Evolutionary conservation across 495 filamentous ascomycete species (phyloP).

Genomic region (Staphylotrichum longicolle): DNA sequence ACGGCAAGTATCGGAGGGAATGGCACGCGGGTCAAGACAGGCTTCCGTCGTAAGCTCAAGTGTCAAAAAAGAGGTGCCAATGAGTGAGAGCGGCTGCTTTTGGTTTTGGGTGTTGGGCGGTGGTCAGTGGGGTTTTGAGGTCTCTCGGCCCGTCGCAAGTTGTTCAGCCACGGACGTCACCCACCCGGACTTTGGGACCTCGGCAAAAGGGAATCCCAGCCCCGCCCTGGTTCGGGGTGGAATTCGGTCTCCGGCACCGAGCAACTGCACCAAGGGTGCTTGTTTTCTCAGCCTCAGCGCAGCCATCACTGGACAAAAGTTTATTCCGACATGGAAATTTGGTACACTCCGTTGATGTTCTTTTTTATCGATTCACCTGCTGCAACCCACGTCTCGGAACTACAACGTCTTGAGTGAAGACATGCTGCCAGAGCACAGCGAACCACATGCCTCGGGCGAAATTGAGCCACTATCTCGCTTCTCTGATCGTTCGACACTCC

Average conservation of each 20-base stretch:
- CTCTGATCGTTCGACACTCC: neutral
- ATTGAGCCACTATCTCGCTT: too few relatives aligned
- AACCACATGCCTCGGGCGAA: too few relatives aligned
- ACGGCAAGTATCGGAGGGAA: neutral
- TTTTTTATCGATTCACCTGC: too few relatives aligned
- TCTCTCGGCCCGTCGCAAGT: conserved; percentile 10
- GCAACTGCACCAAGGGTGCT: neutral
- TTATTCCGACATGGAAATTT: too few relatives aligned
- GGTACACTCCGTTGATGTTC: too few relatives aligned
- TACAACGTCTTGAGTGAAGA: too few relatives aligned
- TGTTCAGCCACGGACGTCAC: conserved; percentile 34
- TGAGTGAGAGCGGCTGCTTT: neutral
- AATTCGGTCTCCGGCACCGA: conserved; percentile 6
- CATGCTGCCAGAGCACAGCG: too few relatives aligned
- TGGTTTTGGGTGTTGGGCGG: neutral
- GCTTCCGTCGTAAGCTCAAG: neutral
- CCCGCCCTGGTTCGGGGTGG: conserved; percentile 7
- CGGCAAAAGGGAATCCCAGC: conserved; percentile 32
- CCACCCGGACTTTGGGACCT: conserved; percentile 27
- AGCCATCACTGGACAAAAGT: too few relatives aligned
- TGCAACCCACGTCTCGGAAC: too few relatives aligned
- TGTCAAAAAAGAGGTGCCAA: too few relatives aligned
- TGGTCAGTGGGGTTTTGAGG: conserved; percentile 10
- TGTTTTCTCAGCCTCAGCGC: too few relatives aligned
- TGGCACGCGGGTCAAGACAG: neutral